Conservation (phyloP, 176 grass and related monocot species). For the Rhynchospora pubera region DNA sequence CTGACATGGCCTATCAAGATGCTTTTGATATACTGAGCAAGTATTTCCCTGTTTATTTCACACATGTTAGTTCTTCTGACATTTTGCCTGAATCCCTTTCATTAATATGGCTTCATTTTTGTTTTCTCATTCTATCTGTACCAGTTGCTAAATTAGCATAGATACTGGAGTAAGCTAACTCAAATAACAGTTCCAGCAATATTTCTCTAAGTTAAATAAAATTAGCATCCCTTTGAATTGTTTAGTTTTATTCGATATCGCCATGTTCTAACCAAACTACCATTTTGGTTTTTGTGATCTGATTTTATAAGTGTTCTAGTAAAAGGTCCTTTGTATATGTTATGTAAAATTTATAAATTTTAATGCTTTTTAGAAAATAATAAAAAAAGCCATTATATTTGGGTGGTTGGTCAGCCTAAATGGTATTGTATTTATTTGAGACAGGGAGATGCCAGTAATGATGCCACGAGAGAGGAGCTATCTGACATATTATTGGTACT, state of each 20-base stretch:
- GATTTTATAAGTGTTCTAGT: background rate
- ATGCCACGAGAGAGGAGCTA: constrained; percentile 59
- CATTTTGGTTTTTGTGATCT: background rate
- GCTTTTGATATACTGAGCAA: constrained; percentile 83
- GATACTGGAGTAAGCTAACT: background rate
- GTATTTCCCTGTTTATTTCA: constrained; percentile 97
- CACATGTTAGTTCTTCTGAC: constrained; percentile 59
- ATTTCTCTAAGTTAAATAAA: background rate
- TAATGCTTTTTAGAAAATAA: too few species aligned
- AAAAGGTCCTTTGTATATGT: background rate
- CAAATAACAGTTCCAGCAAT: background rate
- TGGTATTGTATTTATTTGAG: background rate
- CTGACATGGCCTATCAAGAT: constrained; percentile 50
- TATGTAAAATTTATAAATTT: background rate
- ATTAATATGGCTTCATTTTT: background rate
- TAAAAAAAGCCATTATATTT: background rate
- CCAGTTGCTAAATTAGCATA: background rate
- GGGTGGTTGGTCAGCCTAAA: background rate
- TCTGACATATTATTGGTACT: constrained; percentile 80
- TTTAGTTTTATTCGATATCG: background rate
- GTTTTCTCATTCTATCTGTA: background rate
- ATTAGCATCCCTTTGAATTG: background rate
- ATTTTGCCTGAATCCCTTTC: background rate
- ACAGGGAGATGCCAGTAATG: constrained; percentile 38
- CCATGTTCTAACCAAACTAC: background rate